Conservation (phyloP, 2,329 filamentous ascomycete genomes). For the Pseudogymnoascus sp. region DNA sequence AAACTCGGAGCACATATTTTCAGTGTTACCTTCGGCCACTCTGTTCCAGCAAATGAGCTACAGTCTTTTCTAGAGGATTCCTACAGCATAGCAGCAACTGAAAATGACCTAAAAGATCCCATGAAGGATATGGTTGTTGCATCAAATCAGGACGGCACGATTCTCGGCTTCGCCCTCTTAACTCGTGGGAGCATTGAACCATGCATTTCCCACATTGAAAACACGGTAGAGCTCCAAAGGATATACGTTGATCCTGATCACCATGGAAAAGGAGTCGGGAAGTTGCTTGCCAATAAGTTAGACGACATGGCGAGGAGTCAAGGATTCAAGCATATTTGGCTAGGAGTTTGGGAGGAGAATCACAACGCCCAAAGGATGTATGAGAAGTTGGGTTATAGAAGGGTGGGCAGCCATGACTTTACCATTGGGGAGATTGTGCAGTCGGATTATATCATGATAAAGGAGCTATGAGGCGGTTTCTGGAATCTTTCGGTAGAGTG, state of each 20-base stretch:
- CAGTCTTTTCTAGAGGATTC: constrained; percentile 31
- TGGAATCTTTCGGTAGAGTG: not conserved
- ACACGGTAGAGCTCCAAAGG: constrained; percentile 33
- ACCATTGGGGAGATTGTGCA: constrained; percentile 34
- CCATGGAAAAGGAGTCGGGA: constrained; percentile 35
- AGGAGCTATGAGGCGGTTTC: constrained; percentile 21
- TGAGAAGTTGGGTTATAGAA: constrained; percentile 32
- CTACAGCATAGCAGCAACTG: constrained; percentile 27
- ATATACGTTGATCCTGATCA: constrained; percentile 32
- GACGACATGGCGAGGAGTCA: constrained; percentile 30
- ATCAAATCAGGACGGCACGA: constrained; percentile 14
- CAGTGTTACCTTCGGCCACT: constrained; percentile 34
- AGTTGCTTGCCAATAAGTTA: constrained; percentile 23
- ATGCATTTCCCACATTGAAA: constrained; percentile 27
- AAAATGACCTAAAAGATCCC: constrained; percentile 21
- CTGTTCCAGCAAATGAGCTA: constrained; percentile 32
- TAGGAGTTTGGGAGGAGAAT: constrained; percentile 43
- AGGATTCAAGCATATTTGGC: constrained; percentile 35
- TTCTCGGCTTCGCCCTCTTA: constrained; percentile 36
- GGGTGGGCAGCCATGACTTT: constrained; percentile 36
- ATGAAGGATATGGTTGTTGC: constrained; percentile 25
- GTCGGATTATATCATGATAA: constrained; percentile 36
- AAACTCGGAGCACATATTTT: constrained; percentile 32
- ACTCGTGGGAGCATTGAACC: constrained; percentile 32
- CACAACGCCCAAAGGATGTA: constrained; percentile 32